Conservation (phyloP, 805 yeast genomes). For the Teunomyces lycoperdinae region DNA sequence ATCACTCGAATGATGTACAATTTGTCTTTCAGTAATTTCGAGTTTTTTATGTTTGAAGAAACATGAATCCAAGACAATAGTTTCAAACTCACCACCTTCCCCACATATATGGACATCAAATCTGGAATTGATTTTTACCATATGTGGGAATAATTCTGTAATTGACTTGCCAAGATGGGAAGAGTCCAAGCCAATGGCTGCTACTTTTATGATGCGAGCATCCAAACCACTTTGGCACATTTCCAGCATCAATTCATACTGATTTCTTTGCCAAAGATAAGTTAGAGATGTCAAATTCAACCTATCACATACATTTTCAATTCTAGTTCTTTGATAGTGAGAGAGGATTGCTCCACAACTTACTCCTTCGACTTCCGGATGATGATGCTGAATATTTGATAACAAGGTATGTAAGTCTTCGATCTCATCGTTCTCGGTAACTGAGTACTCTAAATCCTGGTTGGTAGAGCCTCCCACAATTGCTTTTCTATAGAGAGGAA, state of each 20-base stretch:
- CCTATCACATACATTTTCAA: conserved; percentile 83
- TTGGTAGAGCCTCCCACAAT: conserved; percentile 65
- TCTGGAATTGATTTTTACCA: conserved; percentile 53
- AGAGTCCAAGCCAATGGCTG: conserved; percentile 78
- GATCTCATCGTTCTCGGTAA: conserved; percentile 77
- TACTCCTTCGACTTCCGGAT: conserved; percentile 79
- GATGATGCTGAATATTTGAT: conserved; percentile 40
- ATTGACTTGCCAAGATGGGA: conserved; percentile 68
- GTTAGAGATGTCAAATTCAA: conserved; percentile 68
- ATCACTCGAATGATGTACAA: conserved; percentile 51
- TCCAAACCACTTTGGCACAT: conserved; percentile 68
- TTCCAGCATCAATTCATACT: conserved; percentile 73
- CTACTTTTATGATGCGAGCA: conserved; percentile 87
- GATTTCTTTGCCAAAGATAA: conserved; percentile 89
- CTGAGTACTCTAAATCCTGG: conserved; percentile 63
- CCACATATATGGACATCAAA: conserved; percentile 95
- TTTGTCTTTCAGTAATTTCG: conserved; percentile 36
- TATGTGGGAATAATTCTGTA: conserved; percentile 55
- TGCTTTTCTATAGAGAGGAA: conserved; percentile 72
- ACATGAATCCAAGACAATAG: conserved; percentile 88
- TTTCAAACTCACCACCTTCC: conserved; percentile 98
- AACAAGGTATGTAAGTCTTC: conserved; percentile 72
- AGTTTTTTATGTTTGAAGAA: conserved; percentile 60
- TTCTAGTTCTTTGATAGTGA: conserved; percentile 91
- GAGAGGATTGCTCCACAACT: conserved; percentile 96